Percentiles rank a stretch among this genome's conserved stretches.
Evolutionary conservation across 176 grass and related monocot genomes (phyloP).

Genomic region (Triticum turgidum): DNA sequence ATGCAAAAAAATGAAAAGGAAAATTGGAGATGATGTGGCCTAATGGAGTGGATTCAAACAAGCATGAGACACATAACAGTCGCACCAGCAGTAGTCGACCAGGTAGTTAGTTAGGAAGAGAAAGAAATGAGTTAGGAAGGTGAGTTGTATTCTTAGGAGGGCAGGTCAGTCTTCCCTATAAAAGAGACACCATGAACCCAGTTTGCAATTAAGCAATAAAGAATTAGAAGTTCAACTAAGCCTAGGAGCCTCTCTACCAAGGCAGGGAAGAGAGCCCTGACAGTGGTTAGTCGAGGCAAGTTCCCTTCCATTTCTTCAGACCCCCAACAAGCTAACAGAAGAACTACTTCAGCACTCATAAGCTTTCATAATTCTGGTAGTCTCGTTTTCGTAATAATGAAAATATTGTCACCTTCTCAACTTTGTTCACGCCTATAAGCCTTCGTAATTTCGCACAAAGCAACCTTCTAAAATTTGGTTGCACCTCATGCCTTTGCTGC

Average conservation of each 20-base stretch:
- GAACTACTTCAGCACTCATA: not conserved
- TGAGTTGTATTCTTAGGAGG: not conserved
- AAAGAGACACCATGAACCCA: not conserved
- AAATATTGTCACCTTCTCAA: constrained; percentile 70
- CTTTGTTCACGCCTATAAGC: constrained; percentile 72
- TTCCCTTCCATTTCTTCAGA: not conserved
- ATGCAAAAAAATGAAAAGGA: constrained; percentile 5
- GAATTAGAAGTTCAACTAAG: constrained; percentile 4
- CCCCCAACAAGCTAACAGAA: not conserved
- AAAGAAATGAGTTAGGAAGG: not conserved
- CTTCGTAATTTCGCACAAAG: constrained; percentile 72
- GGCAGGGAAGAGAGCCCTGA: not conserved
- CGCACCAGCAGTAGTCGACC: not conserved
- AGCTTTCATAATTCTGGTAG: no score
- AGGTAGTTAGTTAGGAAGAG: constrained; percentile 2
- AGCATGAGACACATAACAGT: not conserved
- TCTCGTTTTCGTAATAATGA: not conserved
- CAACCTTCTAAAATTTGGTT: constrained; percentile 73
- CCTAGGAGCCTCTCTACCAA: not conserved
- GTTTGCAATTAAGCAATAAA: not conserved
- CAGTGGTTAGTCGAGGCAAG: not conserved
- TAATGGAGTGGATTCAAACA: not conserved
- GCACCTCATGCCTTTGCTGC: constrained; percentile 83
- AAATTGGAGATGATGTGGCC: not conserved
- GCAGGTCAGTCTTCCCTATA: constrained; percentile 4